Percentiles rank a stretch among this genome's conserved stretches.
These are phyloP conservation scores for Heterobasidion parviporum DNA, from an alignment of 1,284 basidiomycete genomes.

Conservation along the genomic window DNA sequence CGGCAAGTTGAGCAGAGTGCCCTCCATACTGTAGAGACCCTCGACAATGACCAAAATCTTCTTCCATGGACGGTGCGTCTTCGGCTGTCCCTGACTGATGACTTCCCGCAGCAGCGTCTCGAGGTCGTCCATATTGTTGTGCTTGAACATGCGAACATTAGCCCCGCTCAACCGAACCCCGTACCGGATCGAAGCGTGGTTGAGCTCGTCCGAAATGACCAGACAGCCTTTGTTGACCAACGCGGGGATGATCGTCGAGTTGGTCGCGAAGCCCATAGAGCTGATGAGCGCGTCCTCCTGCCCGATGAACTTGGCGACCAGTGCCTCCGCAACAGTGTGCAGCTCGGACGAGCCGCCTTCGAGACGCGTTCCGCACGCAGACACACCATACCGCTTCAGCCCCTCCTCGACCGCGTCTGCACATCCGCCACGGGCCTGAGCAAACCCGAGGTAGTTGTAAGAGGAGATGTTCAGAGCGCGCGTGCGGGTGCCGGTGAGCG, in stretches of 20 bases:
- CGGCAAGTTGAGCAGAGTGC: slow-evolving; percentile 84
- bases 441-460: slow-evolving; percentile 99
- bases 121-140: slow-evolving; percentile 87
- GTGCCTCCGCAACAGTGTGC: slow-evolving; percentile 76
- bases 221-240: slow-evolving; percentile 88
- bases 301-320: slow-evolving; percentile 88
- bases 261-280: slow-evolving; percentile 98
- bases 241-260: slow-evolving; percentile 92
- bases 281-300: slow-evolving; percentile 85
- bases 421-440: slow-evolving; percentile 88
- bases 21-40: slow-evolving; percentile 98
- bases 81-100: slow-evolving; percentile 95
- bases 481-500: slow-evolving; percentile 74
- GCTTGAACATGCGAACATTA: slow-evolving; percentile 91
- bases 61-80: slow-evolving; percentile 98
- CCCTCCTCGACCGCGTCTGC: slow-evolving; percentile 87
- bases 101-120: slow-evolving; percentile 83
- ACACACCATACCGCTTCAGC: slow-evolving; percentile 75
- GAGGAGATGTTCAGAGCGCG: slow-evolving; percentile 95
- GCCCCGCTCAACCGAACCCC: slow-evolving; percentile 89
- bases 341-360: slow-evolving; percentile 84
- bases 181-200: slow-evolving; percentile 93
- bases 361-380: slow-evolving; percentile 70
- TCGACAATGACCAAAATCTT: slow-evolving; percentile 96
- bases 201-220: slow-evolving; percentile 96